Evolutionary conservation across 225 moss, liverwort and hornwort genomes (phyloP), one percentile per base, ranked within the genome.

Genomic region (Marchantia polymorpha): DNA sequence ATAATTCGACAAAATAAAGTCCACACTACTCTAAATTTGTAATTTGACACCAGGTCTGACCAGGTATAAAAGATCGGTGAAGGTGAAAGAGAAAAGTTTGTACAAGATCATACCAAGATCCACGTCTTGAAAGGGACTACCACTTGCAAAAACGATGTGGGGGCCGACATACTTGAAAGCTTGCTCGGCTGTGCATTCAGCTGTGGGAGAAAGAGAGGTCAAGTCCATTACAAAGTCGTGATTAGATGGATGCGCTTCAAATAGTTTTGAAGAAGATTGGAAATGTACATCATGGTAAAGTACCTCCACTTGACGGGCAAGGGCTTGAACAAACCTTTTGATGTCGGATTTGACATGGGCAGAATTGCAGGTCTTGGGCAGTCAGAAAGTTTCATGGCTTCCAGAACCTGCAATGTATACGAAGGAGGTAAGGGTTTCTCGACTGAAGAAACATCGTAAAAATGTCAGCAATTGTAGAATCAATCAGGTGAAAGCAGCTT

Each of bases 171-270:
- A 81, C 79, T 92, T 89, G 84, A 93, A 96, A 20, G 96, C 96
- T 83, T 96, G 91, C 81, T 92, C 94, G 50, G 96, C 96, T 56
- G 96, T 94, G 81, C 96, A 96, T 81, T 96, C 96, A 78, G 96
- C 96, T 93, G 87, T 65, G 66, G 11, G 51, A 73, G 3, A 77
- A 23, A 59, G 19, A 75, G 19, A 16, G 25, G 46, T 51, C 25
- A 75, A 17, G 19, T 10, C n/a, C 11, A 51, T 23, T 52, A 52
- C 22, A 52, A 16, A 53, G 7, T 19, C 59, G 31, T 54, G 12
- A 27, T 73, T 14, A 73, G 54, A 50, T 8, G 26, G 10, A 53
- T 49, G 56, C 12, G 30, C 23, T 58, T 8, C 13, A 30, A 75
- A 26, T 0, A 14, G 25, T 39, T 12, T 58, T 30, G 20, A 22